phyloP scores from a whole-genome alignment of 108 stramenopile genomes.

The Discostella stelligeroides region DNA sequence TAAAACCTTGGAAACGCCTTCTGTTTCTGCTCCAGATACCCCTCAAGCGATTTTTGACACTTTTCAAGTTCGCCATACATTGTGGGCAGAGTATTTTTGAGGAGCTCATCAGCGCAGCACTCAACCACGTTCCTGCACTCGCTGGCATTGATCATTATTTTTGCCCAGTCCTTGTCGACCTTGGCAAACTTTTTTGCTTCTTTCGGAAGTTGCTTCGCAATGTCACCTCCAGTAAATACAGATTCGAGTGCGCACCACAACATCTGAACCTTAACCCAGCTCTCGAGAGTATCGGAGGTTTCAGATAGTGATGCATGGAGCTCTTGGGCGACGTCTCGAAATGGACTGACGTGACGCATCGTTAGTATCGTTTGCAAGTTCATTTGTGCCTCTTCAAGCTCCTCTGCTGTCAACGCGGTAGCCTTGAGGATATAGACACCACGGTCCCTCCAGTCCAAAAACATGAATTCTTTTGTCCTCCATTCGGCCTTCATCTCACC shows the following conservation, averaged over 20 bases:
- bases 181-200: conserved; percentile 93
- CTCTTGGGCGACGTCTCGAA: conserved; percentile 81
- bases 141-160: conserved; percentile 81
- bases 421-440: conserved; percentile 79
- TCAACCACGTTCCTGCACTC: conserved; percentile 80
- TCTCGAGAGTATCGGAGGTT: conserved; percentile 89
- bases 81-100: conserved; percentile 68
- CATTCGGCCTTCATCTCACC: conserved; percentile 79
- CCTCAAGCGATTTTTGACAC: conserved; percentile 91
- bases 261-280: conserved; percentile 91
- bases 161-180: conserved; percentile 92
- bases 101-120: conserved; percentile 78
- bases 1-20: conserved; percentile 94
- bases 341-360: conserved; percentile 85
- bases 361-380: conserved; percentile 89
- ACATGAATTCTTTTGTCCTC: conserved; percentile 68
- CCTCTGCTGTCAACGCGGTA: conserved; percentile 82
- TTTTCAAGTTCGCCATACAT: conserved; percentile 93
- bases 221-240: conserved; percentile 92
- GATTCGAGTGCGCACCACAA: conserved; percentile 93
- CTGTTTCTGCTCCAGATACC: conserved; percentile 92
- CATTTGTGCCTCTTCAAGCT: conserved; percentile 92
- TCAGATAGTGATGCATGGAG: conserved; percentile 77
- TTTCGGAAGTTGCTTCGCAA: conserved; percentile 91
- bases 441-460: conserved; percentile 85